Evolutionary conservation across 192 early-diverging fungal genomes (phyloP), one percentile per base, ranked within the genome.

Genomic region (Mortierella claussenii): DNA sequence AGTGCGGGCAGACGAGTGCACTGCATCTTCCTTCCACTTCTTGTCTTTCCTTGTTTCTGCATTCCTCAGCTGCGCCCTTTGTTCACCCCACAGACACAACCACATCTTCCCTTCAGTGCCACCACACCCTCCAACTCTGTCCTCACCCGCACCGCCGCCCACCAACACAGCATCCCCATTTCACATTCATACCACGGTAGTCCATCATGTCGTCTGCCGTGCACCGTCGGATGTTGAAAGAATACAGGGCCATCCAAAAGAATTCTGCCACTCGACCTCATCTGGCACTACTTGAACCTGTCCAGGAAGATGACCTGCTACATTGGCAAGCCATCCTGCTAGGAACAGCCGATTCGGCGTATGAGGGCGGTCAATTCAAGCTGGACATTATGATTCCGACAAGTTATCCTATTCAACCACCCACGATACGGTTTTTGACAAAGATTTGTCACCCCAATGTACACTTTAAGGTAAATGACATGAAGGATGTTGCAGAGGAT

Each of bases 371-470:
- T 0, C 37, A 67, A 5, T 96, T 92, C 79, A 79, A 83, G 20
- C 69, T 96, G 13, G 78, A 80, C 46, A 94, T 96, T 60, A 58
- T 79, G 8, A 78, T 96, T 21, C 93, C 93, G n/a, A 43, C 47
- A 11, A 71, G 65, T 12, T 96, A 96, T 62, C 95, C 95, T 3
- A 89, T 92, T 50, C 83, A 89, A 42, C 90, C 95, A 23, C 95
- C 95, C 7, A 81, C 68, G 11, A 89, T 95, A 23, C 83, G 69
- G 28, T 96, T 96, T 66, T 51, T 83, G 24, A 93, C 92, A 9
- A 89, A 69, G 44, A 88, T 96, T 27, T 94, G 92, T 58, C 95
- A 96, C 82, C 95, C 95, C 37, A 99, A 99, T 74, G 91, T 99
- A 60, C 91, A 96, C 80, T 96, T 94, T 68, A 94, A 93, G 87